These are phyloP conservation scores for Hemerocallis citrina DNA, from an alignment of 106 monocot genomes.

Conservation along the genomic window DNA sequence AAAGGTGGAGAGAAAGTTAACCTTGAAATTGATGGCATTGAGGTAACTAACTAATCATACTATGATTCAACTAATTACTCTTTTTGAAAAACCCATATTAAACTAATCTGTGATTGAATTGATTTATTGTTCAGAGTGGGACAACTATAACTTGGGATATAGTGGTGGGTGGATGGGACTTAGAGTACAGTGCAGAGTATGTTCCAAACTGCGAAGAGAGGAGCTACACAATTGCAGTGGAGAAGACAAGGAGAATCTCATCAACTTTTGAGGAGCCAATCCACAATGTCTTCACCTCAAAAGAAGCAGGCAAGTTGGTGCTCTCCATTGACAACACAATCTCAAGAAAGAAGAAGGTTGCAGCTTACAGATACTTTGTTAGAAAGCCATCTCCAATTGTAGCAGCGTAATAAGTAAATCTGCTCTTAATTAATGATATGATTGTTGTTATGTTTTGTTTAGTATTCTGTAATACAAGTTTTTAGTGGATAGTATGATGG, in stretches of 20 bases:
- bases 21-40: slow-evolving; percentile 95
- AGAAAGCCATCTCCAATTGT: slow-evolving; percentile 30
- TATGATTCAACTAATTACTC: background rate
- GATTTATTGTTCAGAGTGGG: slow-evolving; percentile 26
- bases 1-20: slow-evolving; percentile 92
- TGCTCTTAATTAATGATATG: too few species aligned
- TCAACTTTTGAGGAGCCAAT: slow-evolving; percentile 29
- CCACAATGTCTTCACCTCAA: slow-evolving; percentile 51
- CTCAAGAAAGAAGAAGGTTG: slow-evolving; percentile 57
- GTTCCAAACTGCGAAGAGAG: slow-evolving; percentile 48
- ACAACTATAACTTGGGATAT: slow-evolving; percentile 92
- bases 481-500: too few species aligned
- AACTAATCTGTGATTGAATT: background rate
- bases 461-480: too few species aligned
- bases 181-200: slow-evolving; percentile 83
- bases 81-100: background rate
- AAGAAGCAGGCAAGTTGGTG: slow-evolving; percentile 68
- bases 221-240: slow-evolving; percentile 71
- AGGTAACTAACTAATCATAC: slow-evolving; percentile 25
- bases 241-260: slow-evolving; percentile 41
- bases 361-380: slow-evolving; percentile 74
- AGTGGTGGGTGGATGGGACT: slow-evolving; percentile 86
- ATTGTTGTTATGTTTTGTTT: too few species aligned
- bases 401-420: too few species aligned
- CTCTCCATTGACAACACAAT: slow-evolving; percentile 63